Base-by-base conservation (phyloP, 768 basidiomycete species). In the Mycena vitilis region DNA sequence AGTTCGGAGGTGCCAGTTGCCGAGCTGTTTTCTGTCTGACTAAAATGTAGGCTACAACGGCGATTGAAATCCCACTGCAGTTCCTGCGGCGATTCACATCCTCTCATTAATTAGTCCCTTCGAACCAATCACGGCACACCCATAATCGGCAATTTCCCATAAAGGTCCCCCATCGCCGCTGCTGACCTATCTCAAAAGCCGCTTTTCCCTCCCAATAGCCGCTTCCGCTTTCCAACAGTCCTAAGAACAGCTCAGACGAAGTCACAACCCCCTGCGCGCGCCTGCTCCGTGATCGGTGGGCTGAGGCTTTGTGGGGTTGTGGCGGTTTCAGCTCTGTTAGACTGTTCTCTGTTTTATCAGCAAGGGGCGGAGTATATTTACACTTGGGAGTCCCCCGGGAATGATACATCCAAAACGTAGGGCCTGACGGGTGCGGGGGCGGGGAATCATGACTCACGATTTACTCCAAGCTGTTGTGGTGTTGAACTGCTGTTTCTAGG, bases 361-460 rank as follows among this genome's bases (percentile, higher is more conserved):
- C 6, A 25, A 30, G 40, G 40, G 40, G 40, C 45, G 45, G 13
- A n/a, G 3, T 54, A 54, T n/a, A 54, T 54, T 37, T 54, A 54
- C n/a, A 6, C 52, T 20, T 9, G 15, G 10, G 15, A 40, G 10
- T 40, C 11, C 11, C 40, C 7, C 30, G 30, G 30, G 15, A 40
- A 10, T 40, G 40, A 40, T 15, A 40, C 15, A 40, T 40, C 15
- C 40, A 40, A 40, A 40, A 40, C 40, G 5, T 15, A 40, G 40
- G 10, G 40, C 11, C 40, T 40, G 40, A 10, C 40, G 11, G 11
- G 16, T 54, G 36, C n/a, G 53, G 53, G 36, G 37, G 34, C 37
- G 53, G 53, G 37, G 53, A 54, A 37, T 54, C 53, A 54, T 37
- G 53, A 20, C 37, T 22, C 53, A 40, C 15, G 40, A 40, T 40